Conservation (phyloP, 2,329 filamentous ascomycete genomes). For the Ophiostoma perfectum region DNA sequence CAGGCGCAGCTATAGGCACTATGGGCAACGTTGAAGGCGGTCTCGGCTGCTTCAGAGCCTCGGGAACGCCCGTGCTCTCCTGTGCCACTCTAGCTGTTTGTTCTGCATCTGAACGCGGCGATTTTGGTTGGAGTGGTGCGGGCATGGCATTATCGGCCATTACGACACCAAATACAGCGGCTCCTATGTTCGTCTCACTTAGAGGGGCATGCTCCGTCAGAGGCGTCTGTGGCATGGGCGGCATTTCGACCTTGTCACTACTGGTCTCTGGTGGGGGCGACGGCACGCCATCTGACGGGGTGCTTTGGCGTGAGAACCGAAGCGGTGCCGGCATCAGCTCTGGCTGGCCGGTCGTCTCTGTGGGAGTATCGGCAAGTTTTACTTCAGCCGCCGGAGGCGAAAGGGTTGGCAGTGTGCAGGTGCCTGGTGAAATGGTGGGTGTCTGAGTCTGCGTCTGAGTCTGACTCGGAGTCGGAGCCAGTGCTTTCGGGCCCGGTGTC, state of each 20-base stretch:
- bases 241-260: background rate
- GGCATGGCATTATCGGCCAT: conserved; percentile 14
- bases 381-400: too few species aligned
- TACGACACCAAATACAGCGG: background rate
- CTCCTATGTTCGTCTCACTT: background rate
- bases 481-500: background rate
- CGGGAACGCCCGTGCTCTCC: background rate
- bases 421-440: background rate
- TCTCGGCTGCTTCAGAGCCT: conserved; percentile 1
- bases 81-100: background rate
- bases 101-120: background rate
- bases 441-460: background rate
- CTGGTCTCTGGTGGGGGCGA: background rate
- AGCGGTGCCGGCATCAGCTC: conserved; percentile 20
- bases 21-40: background rate
- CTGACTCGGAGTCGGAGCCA: background rate
- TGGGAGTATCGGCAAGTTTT: background rate
- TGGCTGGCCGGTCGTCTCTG: background rate
- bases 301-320: conserved; percentile 12
- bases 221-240: conserved; percentile 9
- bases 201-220: background rate
- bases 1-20: background rate
- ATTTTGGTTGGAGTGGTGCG: conserved; percentile 15
- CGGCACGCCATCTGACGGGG: background rate
- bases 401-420: background rate